Conservation (phyloP, 139 green algal genomes). For the Chlorella sp. region DNA sequence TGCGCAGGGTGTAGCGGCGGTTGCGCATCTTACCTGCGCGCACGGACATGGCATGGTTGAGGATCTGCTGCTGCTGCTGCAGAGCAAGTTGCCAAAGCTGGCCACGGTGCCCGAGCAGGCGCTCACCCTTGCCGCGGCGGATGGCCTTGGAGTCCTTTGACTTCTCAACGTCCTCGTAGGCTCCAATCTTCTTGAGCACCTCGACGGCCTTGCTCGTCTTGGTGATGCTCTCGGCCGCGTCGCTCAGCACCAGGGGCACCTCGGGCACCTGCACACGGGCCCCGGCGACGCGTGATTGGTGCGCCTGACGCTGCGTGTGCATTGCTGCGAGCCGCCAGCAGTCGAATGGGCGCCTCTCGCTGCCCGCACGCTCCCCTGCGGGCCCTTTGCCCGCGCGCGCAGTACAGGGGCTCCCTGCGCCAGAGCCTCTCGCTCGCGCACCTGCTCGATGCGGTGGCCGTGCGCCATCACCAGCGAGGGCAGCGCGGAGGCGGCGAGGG, state of each 20-base stretch:
- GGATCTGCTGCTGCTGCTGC: neutral
- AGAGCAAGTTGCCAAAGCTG: neutral
- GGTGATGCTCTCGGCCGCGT: constrained; percentile 75
- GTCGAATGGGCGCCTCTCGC: too few species aligned
- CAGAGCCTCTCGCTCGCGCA: too few species aligned
- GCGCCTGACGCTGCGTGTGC: neutral
- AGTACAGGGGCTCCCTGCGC: too few species aligned
- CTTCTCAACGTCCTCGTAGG: constrained; percentile 86
- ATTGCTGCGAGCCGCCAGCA: too few species aligned
- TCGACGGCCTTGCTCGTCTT: constrained; percentile 92
- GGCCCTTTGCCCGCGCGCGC: neutral
- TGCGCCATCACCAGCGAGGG: constrained; percentile 93
- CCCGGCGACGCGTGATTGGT: neutral
- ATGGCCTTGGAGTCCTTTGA: constrained; percentile 75
- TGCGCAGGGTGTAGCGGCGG: constrained; percentile 86
- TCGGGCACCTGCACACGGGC: constrained; percentile 68
- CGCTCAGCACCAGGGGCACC: constrained; percentile 91
- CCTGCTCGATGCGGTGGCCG: constrained; percentile 88
- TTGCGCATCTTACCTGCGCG: constrained; percentile 95
- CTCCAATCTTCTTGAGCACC: constrained; percentile 83
- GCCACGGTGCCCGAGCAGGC: too few species aligned
- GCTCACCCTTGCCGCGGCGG: constrained; percentile 80
- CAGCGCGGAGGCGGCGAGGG: constrained; percentile 90
- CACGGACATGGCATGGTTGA: too few species aligned
- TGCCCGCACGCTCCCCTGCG: neutral